These are phyloP conservation scores for Trichophyton equinum DNA, from an alignment of 2,329 filamentous ascomycete genomes.

Conservation along the genomic window DNA sequence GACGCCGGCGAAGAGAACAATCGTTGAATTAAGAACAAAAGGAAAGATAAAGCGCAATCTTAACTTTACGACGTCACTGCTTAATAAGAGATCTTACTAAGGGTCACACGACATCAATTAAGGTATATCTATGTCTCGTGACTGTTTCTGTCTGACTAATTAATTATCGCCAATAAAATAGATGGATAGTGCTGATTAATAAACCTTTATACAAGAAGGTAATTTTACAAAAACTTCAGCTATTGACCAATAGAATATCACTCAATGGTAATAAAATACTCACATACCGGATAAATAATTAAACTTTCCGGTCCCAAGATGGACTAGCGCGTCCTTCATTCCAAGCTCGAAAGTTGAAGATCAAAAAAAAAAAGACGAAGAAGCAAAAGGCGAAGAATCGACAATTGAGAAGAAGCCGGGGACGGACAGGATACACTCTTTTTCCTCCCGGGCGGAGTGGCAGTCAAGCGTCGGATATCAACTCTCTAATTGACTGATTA, in stretches of 20 bases:
- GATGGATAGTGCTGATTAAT: neutral
- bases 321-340: neutral
- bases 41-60: neutral
- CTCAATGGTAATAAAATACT: neutral
- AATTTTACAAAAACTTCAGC: neutral
- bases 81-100: neutral
- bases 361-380: neutral
- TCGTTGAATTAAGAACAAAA: neutral
- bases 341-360: neutral
- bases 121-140: neutral
- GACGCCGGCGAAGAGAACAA: neutral
- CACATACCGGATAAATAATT: neutral
- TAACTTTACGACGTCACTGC: conserved; percentile 2
- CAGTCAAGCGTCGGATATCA: neutral
- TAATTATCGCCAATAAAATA: neutral
- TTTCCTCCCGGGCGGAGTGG: neutral
- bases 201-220: neutral
- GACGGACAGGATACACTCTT: neutral
- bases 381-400: neutral
- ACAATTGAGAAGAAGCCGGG: neutral
- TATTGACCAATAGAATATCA: neutral
- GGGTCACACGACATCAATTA: neutral
- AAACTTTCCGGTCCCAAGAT: neutral
- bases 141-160: neutral
- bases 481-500: neutral